phyloP scores from a whole-genome alignment of 179 eudicot species.

The Kewa caespitosa region DNA sequence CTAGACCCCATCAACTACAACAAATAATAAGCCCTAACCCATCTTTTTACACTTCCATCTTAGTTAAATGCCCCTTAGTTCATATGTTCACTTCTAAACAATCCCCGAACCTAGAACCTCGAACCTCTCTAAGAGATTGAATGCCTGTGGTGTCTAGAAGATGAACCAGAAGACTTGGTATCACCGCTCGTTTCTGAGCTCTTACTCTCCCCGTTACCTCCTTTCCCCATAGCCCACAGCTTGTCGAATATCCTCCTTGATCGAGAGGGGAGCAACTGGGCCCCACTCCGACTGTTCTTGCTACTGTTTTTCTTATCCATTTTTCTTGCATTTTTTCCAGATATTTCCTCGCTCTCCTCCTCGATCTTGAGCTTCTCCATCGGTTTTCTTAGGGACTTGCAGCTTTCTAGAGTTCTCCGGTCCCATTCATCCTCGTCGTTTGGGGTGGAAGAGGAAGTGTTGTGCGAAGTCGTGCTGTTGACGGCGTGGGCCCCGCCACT shows the following conservation, averaged over 20 bases:
- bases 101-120: not conserved
- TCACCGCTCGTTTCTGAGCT: conserved; percentile 79
- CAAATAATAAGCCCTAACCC: conserved; percentile 24
- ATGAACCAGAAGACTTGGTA: conserved; percentile 51
- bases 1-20: conserved; percentile 15
- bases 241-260: conserved; percentile 76
- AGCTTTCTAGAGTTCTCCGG: conserved; percentile 29
- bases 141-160: conserved; percentile 61
- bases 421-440: conserved; percentile 55
- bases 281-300: conserved; percentile 43
- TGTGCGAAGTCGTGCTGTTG: conserved; percentile 26
- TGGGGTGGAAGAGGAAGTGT: conserved; percentile 35
- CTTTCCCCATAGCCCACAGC: conserved; percentile 65
- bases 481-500: conserved; percentile 34
- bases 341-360: conserved; percentile 42
- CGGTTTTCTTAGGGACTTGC: conserved; percentile 50
- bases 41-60: conserved; percentile 26
- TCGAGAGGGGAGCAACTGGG: conserved; percentile 77
- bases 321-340: conserved; percentile 38
- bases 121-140: conserved; percentile 50
- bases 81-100: conserved; percentile 9
- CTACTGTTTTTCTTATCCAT: conserved; percentile 43
- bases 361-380: conserved; percentile 48
- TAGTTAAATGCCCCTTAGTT: conserved; percentile 16
- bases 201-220: conserved; percentile 57